A percentile compares a stretch with the other conserved stretches of the same genome.
Conservation (phyloP, 2,329 filamentous ascomycete species). For the Microsporum ferrugineum region DNA sequence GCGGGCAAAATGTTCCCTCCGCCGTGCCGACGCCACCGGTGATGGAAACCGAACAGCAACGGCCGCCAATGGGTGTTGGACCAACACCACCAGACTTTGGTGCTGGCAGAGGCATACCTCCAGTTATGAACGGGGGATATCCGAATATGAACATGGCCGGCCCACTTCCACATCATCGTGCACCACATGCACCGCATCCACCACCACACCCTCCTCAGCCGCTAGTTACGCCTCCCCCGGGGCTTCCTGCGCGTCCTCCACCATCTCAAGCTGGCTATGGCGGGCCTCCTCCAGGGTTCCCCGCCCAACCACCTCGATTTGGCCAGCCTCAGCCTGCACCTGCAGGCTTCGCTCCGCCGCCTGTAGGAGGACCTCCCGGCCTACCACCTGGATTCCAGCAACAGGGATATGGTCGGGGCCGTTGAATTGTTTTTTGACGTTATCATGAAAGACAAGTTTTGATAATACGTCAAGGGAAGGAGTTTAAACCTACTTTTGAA, state of each 20-base stretch:
- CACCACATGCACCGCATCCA: slow-evolving; percentile 24
- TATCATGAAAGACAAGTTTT: neutral
- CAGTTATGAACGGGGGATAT: slow-evolving; percentile 32
- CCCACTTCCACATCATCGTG: slow-evolving; percentile 40
- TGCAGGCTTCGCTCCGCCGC: slow-evolving; percentile 36
- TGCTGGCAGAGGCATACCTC: slow-evolving; percentile 28
- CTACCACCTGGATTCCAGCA: slow-evolving; percentile 36
- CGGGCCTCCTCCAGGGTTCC: slow-evolving; percentile 42
- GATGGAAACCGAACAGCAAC: slow-evolving; percentile 31
- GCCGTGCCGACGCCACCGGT: slow-evolving; percentile 25
- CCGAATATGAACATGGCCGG: slow-evolving; percentile 32
- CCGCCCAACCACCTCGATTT: slow-evolving; percentile 28
- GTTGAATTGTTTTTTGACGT: slow-evolving; percentile 20
- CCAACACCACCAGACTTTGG: slow-evolving; percentile 23
- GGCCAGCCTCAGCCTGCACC: slow-evolving; percentile 38
- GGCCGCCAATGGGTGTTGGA: slow-evolving; percentile 23
- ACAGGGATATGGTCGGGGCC: slow-evolving; percentile 27
- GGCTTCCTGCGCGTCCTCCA: slow-evolving; percentile 57
- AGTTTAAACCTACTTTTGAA: neutral
- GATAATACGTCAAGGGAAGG: neutral
- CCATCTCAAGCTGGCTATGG: slow-evolving; percentile 57
- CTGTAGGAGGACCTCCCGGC: slow-evolving; percentile 16
- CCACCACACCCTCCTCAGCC: slow-evolving; percentile 38
- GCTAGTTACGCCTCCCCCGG: slow-evolving; percentile 38
- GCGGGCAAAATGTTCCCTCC: slow-evolving; percentile 19